phyloP scores from a whole-genome alignment of 441 rosid genomes.

The Isatis lusitanica region DNA sequence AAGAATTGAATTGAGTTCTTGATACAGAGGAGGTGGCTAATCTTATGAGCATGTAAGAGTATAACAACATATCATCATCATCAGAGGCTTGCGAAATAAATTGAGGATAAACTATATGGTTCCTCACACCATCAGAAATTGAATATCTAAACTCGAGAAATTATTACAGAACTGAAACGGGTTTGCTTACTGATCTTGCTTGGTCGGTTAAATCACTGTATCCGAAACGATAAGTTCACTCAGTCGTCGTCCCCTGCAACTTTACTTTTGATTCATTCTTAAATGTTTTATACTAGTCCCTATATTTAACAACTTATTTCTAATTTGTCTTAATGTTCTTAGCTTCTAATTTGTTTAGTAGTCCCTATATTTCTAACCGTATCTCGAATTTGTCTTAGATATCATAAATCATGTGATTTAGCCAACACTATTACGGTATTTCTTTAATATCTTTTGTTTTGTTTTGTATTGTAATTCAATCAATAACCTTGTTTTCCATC shows the following conservation, averaged over 20 bases:
- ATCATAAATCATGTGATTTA: too few species aligned
- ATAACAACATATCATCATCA: constrained; percentile 10
- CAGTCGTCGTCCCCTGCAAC: background rate
- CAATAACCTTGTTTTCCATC: too few species aligned
- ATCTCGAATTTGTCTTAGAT: background rate
- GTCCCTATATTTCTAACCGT: background rate
- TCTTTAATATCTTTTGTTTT: too few species aligned
- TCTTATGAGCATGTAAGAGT: background rate
- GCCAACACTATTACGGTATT: too few species aligned
- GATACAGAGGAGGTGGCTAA: background rate
- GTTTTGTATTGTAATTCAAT: too few species aligned
- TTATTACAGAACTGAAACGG: background rate
- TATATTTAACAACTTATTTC: background rate
- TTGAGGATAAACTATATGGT: background rate
- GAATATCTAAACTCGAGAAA: background rate
- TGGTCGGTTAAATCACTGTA: background rate
- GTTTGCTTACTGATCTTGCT: background rate
- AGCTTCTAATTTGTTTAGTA: too few species aligned
- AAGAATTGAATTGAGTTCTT: background rate
- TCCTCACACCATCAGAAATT: background rate
- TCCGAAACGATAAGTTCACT: background rate
- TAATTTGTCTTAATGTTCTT: too few species aligned
- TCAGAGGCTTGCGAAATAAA: background rate
- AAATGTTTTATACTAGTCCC: background rate
- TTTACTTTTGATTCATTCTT: background rate